Conservation (phyloP, 352 stramenopile genomes). For the Globisporangium uncinulatum region DNA sequence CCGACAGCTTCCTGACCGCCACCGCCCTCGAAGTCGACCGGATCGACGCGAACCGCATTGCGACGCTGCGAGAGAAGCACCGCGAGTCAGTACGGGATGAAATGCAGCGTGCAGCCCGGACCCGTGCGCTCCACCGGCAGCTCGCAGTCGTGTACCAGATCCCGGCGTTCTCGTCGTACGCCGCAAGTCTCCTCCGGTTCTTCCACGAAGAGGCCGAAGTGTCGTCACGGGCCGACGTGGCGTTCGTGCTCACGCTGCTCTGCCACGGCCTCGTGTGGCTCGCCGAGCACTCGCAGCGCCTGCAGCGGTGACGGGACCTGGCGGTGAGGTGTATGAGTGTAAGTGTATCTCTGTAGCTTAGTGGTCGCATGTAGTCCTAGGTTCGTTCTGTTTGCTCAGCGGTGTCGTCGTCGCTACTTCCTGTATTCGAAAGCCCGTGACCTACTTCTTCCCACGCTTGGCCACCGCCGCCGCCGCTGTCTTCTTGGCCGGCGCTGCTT, state of each 20-base stretch:
- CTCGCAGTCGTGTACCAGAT: slow-evolving; percentile 73
- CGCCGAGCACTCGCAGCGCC: slow-evolving; percentile 64
- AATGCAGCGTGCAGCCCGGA: slow-evolving; percentile 60
- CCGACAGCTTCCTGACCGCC: slow-evolving; percentile 49
- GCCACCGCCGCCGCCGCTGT: slow-evolving; percentile 11
- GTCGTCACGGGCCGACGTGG: slow-evolving; percentile 64
- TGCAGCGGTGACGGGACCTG: slow-evolving; percentile 22
- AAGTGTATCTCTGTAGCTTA: background rate
- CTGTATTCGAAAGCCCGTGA: background rate
- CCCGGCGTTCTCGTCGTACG: slow-evolving; percentile 66
- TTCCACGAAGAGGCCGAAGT: slow-evolving; percentile 73
- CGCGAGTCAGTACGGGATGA: slow-evolving; percentile 55
- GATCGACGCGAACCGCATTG: slow-evolving; percentile 32
- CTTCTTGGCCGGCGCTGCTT: slow-evolving; percentile 10
- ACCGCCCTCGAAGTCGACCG: slow-evolving; percentile 37
- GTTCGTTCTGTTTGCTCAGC: background rate
- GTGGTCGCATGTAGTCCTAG: background rate
- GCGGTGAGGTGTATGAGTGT: background rate
- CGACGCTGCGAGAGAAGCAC: slow-evolving; percentile 43
- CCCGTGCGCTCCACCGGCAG: slow-evolving; percentile 57
- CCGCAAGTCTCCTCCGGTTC: slow-evolving; percentile 57
- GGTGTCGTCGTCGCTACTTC: background rate
- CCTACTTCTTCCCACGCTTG: slow-evolving; percentile 69
- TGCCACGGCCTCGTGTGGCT: slow-evolving; percentile 81
- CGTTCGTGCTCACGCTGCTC: slow-evolving; percentile 72